phyloP scores from a whole-genome alignment of 257 asterid genomes.

The Penstemon eatonii region DNA sequence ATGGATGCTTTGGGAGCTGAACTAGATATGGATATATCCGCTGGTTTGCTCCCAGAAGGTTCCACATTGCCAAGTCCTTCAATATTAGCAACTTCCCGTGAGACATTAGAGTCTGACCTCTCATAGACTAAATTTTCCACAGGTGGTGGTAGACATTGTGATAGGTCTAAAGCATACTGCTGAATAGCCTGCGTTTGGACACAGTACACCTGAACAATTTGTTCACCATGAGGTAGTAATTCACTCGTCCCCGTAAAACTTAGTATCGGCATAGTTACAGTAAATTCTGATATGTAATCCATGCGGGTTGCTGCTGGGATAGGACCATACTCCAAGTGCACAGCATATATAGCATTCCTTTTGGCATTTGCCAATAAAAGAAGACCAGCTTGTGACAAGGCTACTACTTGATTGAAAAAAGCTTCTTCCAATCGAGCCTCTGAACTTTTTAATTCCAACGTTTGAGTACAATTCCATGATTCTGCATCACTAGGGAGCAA shows the following conservation, averaged over 20 bases:
- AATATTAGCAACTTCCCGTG: conserved; percentile 44
- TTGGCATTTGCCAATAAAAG: conserved; percentile 92
- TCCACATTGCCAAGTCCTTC: conserved; percentile 55
- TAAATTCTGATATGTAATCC: conserved; percentile 89
- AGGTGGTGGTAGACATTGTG: conserved; percentile 89
- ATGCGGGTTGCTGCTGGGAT: conserved; percentile 76
- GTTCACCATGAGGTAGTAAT: conserved; percentile 78
- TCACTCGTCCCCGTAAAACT: conserved; percentile 96
- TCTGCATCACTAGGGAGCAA: conserved; percentile 91
- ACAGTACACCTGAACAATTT: conserved; percentile 87
- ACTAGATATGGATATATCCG: conserved; percentile 51
- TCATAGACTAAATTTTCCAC: conserved; percentile 55
- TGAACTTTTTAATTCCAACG: conserved; percentile 76
- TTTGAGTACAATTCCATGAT: conserved; percentile 89
- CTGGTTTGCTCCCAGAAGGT: conserved; percentile 46
- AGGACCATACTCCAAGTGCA: conserved; percentile 88
- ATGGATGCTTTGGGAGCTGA: conserved; percentile 54
- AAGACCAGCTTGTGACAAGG: conserved; percentile 82
- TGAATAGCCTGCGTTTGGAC: conserved; percentile 99
- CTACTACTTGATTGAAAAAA: conserved; percentile 94
- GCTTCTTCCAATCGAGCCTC: conserved; percentile 68
- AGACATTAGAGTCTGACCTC: conserved; percentile 57
- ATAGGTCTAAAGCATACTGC: conserved; percentile 90
- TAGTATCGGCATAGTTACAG: conserved; percentile 95
- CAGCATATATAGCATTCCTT: conserved; percentile 91